phyloP scores from a whole-genome alignment of 805 yeast species.

The Saccharomycodes ludwigii region DNA sequence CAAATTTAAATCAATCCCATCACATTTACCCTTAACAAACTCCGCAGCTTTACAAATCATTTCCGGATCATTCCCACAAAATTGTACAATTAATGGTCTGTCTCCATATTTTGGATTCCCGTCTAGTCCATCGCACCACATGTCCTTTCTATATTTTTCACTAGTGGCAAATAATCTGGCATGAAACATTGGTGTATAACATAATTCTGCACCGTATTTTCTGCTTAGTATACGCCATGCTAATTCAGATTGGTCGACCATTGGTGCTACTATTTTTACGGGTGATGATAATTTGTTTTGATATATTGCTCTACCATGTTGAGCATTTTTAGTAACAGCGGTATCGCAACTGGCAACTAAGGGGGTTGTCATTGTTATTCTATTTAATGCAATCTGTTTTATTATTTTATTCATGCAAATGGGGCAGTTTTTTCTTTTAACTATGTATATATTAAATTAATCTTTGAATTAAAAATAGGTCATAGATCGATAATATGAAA shows the following conservation, averaged over 20 bases:
- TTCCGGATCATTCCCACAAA: slow-evolving; percentile 93
- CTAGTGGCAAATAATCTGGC: slow-evolving; percentile 81
- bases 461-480: neutral
- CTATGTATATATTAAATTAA: neutral
- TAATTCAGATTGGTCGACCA: slow-evolving; percentile 95
- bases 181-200: slow-evolving; percentile 96
- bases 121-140: slow-evolving; percentile 54
- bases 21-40: slow-evolving; percentile 70
- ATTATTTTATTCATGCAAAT: neutral
- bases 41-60: slow-evolving; percentile 71
- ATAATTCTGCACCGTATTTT: slow-evolving; percentile 80
- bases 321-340: slow-evolving; percentile 13
- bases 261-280: slow-evolving; percentile 84
- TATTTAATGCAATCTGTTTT: neutral
- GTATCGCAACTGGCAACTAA: no score
- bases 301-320: slow-evolving; percentile 56
- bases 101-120: slow-evolving; percentile 54
- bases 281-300: slow-evolving; percentile 65
- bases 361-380: neutral
- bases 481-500: neutral
- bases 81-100: slow-evolving; percentile 85
- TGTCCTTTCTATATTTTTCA: slow-evolving; percentile 64
- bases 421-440: neutral
- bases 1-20: slow-evolving; percentile 88
- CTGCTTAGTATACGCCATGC: slow-evolving; percentile 90